Evolutionary conservation across 2,329 filamentous ascomycete genomes (phyloP).

Genomic region (Penicillium rolfsii): DNA sequence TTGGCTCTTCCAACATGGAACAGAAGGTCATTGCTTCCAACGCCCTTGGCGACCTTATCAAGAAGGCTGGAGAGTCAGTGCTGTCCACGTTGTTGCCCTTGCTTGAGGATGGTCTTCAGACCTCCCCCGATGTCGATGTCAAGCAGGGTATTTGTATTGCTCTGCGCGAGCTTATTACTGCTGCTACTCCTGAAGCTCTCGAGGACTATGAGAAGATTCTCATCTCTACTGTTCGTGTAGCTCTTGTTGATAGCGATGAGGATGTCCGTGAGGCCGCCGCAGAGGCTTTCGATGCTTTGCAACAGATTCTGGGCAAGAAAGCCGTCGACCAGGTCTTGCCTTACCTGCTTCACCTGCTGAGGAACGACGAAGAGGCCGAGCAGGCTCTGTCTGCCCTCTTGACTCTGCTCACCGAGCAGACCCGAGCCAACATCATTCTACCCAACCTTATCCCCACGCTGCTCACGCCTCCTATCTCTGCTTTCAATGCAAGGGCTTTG

Average conservation of each 20-base stretch:
- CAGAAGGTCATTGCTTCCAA: constrained; percentile 99
- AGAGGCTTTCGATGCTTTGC: constrained; percentile 93
- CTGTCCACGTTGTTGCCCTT: constrained; percentile 85
- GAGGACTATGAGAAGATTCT: constrained; percentile 95
- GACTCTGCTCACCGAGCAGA: constrained; percentile 90
- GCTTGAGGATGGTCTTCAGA: constrained; percentile 86
- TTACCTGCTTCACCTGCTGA: constrained; percentile 84
- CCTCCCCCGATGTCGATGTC: constrained; percentile 85
- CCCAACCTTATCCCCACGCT: constrained; percentile 95
- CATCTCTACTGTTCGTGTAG: constrained; percentile 90
- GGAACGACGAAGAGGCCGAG: constrained; percentile 82
- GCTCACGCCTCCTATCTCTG: constrained; percentile 83
- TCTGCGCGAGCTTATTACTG: constrained; percentile 86
- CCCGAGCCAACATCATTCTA: constrained; percentile 91
- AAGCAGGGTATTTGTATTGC: constrained; percentile 98
- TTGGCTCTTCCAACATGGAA: constrained; percentile 96
- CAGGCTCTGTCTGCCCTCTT: constrained; percentile 91
- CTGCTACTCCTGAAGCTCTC: constrained; percentile 82
- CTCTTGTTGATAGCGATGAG: constrained; percentile 83
- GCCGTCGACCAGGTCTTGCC: constrained; percentile 95
- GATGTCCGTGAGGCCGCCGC: constrained; percentile 94
- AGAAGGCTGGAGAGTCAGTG: constrained; percentile 93
- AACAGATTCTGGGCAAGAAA: constrained; percentile 90
- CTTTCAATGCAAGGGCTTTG: constrained; percentile 92
- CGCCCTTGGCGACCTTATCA: constrained; percentile 91